Evolutionary conservation across 208 protist species (phyloP), one percentile per base, ranked within the genome.

Genomic region (Leptomonas pyrrhocoris): DNA sequence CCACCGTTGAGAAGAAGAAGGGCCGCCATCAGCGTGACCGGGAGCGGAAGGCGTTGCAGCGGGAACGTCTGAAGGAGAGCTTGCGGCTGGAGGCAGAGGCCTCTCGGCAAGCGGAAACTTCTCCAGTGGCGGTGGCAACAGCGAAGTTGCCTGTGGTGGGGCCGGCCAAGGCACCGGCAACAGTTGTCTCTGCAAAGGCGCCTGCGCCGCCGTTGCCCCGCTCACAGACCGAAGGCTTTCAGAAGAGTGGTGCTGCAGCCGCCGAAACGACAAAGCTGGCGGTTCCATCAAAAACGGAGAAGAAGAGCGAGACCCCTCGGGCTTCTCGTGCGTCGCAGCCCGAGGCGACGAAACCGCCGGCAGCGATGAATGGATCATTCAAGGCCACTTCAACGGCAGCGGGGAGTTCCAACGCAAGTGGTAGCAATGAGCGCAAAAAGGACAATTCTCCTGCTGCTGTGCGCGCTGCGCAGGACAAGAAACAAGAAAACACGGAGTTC

Each of bases 21-120:
- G 42, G 2, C 5, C 61, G 61, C 4, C 61, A 48, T 1, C 25
- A 67, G 48, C 31, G 49, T 4, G 48, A 57, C 31, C 46, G 48
- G 49, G 61, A 67, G 48, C 61, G 61, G 21, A 67, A 57, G 48
- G 57, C 56, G 36, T 16, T 55, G 36, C 61, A 67, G 61, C 25
- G 36, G 30, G 60, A 66, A 46, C 60, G 60, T 4, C 43, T 28
- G 1, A 25, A 46, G 4, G 31, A 4, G 0, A 55, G 15, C 43
- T 16, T 49, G 58, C 28, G 30, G 1, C 34, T 49, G 2, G 61
- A 55, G 61, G 45, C 48, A 21, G 61, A 67, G n/a, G 61, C n/a
- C 34, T 3, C 9, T 15, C 56, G 30, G 21, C 11, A 3, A 9
- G 54, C 55, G 16, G 27, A 28, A 21, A 18, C 28, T 27, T 6